Percentiles rank a stretch among this genome's conserved stretches.
Evolutionary conservation across 2,329 filamentous ascomycete species (phyloP).

Genomic region (Penicillium sumatraense): DNA sequence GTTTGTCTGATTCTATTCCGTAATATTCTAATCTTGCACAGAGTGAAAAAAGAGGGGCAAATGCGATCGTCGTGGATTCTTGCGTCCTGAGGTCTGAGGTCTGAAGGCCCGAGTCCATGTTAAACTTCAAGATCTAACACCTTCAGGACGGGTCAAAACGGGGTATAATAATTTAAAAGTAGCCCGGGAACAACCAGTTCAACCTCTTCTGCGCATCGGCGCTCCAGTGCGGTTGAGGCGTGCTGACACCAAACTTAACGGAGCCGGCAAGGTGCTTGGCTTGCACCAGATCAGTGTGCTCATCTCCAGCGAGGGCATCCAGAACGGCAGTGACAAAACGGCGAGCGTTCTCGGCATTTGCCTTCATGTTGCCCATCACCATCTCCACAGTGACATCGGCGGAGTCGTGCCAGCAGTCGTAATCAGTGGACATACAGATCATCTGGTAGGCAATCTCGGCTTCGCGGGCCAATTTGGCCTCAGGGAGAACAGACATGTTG

Average conservation of each 20-base stretch:
- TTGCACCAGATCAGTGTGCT: conserved; percentile 73
- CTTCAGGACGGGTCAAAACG: neutral
- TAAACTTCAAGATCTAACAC: too few species aligned
- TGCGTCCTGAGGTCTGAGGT: neutral
- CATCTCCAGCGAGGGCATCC: conserved; percentile 78
- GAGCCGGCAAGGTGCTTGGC: conserved; percentile 82
- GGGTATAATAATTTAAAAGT: conserved; percentile 52
- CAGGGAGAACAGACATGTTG: conserved; percentile 96
- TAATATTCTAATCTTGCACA: neutral
- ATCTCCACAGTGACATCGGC: conserved; percentile 90
- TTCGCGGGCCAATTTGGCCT: conserved; percentile 94
- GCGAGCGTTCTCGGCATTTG: conserved; percentile 86
- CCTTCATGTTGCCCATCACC: conserved; percentile 96
- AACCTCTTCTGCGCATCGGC: conserved; percentile 78
- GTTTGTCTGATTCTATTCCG: neutral
- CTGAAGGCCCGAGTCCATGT: too few species aligned
- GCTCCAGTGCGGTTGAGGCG: conserved; percentile 74
- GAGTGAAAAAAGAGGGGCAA: neutral
- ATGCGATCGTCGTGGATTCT: neutral
- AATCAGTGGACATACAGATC: conserved; percentile 99
- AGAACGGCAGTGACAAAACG: conserved; percentile 84
- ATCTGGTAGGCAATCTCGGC: conserved; percentile 97
- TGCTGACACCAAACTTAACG: conserved; percentile 82
- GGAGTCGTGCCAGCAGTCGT: conserved; percentile 92
- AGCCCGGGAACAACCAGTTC: conserved; percentile 85